A percentile compares a stretch with the other conserved stretches of the same genome.
Evolutionary conservation across 2,329 filamentous ascomycete genomes (phyloP).

Genomic region (Colletotrichum lupini): DNA sequence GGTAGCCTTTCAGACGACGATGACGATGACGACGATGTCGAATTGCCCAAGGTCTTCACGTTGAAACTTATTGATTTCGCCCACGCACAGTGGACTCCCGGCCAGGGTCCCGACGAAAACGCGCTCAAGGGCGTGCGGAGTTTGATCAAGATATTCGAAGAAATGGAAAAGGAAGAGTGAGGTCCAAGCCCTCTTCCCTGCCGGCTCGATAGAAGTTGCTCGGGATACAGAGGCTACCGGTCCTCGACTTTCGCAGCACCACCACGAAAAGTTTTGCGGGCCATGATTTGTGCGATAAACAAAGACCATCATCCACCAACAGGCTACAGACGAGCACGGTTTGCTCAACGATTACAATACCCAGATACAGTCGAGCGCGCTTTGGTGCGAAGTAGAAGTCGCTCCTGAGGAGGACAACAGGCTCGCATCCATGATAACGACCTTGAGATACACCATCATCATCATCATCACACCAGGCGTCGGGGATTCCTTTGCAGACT

Average conservation of each 20-base stretch:
- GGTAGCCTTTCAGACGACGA: not conserved
- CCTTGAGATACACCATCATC: conserved; percentile 16
- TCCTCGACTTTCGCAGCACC: not conserved
- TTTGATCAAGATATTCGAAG: conserved; percentile 76
- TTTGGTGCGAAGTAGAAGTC: conserved; percentile 29
- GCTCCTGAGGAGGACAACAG: conserved; percentile 26
- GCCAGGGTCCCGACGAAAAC: conserved; percentile 89
- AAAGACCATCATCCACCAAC: conserved; percentile 10
- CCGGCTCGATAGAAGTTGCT: conserved; percentile 12
- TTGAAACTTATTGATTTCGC: conserved; percentile 97
- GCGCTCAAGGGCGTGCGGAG: conserved; percentile 78
- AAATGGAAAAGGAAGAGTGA: conserved; percentile 58
- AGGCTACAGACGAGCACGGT: conserved; percentile 25
- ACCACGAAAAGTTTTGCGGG: conserved; percentile 12
- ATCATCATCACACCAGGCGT: conserved; percentile 31
- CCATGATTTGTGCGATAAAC: conserved; percentile 18
- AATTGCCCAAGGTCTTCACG: conserved; percentile 74
- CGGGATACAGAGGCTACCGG: conserved; percentile 1
- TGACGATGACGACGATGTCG: conserved; percentile 52
- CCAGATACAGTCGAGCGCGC: conserved; percentile 26
- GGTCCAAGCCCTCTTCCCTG: not conserved
- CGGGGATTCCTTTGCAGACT: conserved; percentile 10
- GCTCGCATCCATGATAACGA: conserved; percentile 34
- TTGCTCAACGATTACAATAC: conserved; percentile 24
- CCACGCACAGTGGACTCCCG: conserved; percentile 86